These are phyloP conservation scores for Candida pseudocylindracea DNA, from an alignment of 1,139 yeast species.

Conservation along the genomic window DNA sequence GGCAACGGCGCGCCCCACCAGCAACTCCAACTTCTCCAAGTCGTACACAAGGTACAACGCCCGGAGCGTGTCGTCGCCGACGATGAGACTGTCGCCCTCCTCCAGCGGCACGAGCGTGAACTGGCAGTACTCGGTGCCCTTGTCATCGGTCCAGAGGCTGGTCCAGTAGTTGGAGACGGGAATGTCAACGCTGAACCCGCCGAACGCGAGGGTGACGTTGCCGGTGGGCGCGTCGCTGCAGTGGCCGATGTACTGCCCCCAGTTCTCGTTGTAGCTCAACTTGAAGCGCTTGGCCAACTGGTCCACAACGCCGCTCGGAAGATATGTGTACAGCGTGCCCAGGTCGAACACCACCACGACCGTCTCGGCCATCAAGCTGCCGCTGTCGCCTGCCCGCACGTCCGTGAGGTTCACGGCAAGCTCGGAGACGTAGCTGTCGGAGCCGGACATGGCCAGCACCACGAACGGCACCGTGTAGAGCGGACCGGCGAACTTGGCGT, in stretches of 20 bases:
- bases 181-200: conserved; percentile 7
- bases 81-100: too few species aligned
- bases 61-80: conserved; percentile 55
- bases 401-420: not conserved
- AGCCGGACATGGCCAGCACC: not conserved
- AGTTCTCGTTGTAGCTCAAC: conserved; percentile 2
- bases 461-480: conserved; percentile 2
- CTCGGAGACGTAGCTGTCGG: conserved; percentile 2
- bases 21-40: conserved; percentile 38
- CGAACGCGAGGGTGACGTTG: conserved; percentile 8
- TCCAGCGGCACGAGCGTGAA: conserved; percentile 4
- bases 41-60: conserved; percentile 64
- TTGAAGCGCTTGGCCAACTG: conserved; percentile 4
- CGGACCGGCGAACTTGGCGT: conserved; percentile 24
- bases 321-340: conserved; percentile 15
- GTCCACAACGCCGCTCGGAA: conserved; percentile 7
- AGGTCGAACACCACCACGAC: conserved; percentile 15
- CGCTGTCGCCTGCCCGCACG: not conserved
- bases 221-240: conserved; percentile 8
- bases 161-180: conserved; percentile 5
- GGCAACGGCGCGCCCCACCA: conserved; percentile 24
- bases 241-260: conserved; percentile 9
- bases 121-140: not conserved
- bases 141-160: conserved; percentile 2
- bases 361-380: conserved; percentile 3